Percentiles rank a stretch among this genome's conserved stretches.
Evolutionary conservation across 148 eudicot genomes (phyloP).

Genomic region (Oxyria digyna): DNA sequence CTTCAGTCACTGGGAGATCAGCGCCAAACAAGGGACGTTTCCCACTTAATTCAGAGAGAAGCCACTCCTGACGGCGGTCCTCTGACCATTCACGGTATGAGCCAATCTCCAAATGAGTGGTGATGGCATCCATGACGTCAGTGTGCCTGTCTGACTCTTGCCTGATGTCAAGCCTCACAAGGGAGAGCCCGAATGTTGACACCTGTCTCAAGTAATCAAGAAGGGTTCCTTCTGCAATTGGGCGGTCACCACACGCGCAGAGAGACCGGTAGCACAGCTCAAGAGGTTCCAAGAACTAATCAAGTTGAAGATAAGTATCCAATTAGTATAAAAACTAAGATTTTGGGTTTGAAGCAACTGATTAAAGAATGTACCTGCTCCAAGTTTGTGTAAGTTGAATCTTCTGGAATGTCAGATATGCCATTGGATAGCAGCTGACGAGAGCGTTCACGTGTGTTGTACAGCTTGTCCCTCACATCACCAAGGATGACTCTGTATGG

Average conservation of each 20-base stretch:
- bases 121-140: slow-evolving; percentile 62
- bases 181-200: slow-evolving; percentile 64
- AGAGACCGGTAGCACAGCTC: slow-evolving; percentile 67
- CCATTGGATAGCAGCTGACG: slow-evolving; percentile 12
- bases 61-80: slow-evolving; percentile 56
- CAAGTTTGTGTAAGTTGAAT: slow-evolving; percentile 12
- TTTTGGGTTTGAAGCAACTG: background rate
- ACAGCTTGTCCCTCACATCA: slow-evolving; percentile 15
- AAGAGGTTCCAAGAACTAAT: slow-evolving; percentile 65
- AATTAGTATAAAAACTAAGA: background rate
- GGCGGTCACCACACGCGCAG: slow-evolving; percentile 48
- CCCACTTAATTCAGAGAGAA: slow-evolving; percentile 52
- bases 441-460: slow-evolving; percentile 15
- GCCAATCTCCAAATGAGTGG: slow-evolving; percentile 54
- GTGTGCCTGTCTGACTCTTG: slow-evolving; percentile 71
- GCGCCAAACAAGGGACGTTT: slow-evolving; percentile 62
- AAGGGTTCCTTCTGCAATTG: slow-evolving; percentile 70
- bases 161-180: slow-evolving; percentile 59
- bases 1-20: slow-evolving; percentile 62
- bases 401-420: slow-evolving; percentile 13
- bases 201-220: slow-evolving; percentile 62
- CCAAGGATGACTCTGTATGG: slow-evolving; percentile 14
- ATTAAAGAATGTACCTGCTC: slow-evolving; percentile 9
- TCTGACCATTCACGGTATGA: slow-evolving; percentile 66
- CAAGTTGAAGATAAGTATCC: background rate